These are phyloP conservation scores for Candida multigemmis DNA, from an alignment of 805 yeast species.

Conservation along the genomic window DNA sequence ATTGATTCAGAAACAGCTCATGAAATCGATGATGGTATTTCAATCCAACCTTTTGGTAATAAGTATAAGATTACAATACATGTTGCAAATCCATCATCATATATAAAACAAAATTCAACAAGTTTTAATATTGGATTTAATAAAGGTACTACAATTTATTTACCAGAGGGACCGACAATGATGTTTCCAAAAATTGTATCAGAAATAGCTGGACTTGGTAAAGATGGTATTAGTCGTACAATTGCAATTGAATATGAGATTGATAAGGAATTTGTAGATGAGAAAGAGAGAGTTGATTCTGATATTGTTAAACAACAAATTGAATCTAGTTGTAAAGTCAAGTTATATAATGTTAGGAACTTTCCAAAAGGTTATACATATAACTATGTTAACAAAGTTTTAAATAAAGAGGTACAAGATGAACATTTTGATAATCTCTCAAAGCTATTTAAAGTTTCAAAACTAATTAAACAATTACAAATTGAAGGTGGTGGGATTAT, in stretches of 20 bases:
- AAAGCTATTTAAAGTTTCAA: slow-evolving; percentile 17
- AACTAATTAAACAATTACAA: slow-evolving; percentile 14
- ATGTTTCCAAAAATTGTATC: slow-evolving; percentile 63
- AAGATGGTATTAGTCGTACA: slow-evolving; percentile 33
- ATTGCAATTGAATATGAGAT: slow-evolving; percentile 25
- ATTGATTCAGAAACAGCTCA: slow-evolving; percentile 75
- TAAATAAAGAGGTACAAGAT: slow-evolving; percentile 19
- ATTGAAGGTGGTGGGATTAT: slow-evolving; percentile 4
- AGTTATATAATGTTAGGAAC: slow-evolving; percentile 14
- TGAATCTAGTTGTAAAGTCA: slow-evolving; percentile 9
- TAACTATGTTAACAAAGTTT: slow-evolving; percentile 45
- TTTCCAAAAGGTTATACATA: slow-evolving; percentile 46
- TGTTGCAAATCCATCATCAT: slow-evolving; percentile 83
- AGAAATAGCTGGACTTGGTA: slow-evolving; percentile 43
- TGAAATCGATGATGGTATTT: slow-evolving; percentile 91
- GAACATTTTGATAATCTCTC: slow-evolving; percentile 17
- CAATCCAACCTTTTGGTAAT: slow-evolving; percentile 33
- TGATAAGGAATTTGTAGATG: slow-evolving; percentile 9
- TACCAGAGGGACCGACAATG: slow-evolving; percentile 55
- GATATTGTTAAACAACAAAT: slow-evolving; percentile 8
- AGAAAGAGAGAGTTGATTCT: slow-evolving; percentile 3
- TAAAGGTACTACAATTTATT: slow-evolving; percentile 60
- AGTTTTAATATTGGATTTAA: slow-evolving; percentile 49
- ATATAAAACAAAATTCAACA: slow-evolving; percentile 30
- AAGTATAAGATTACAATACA: slow-evolving; percentile 51